Percentiles rank a stretch among this genome's conserved stretches.
These are phyloP conservation scores for Eutrema japonicum DNA, from an alignment of 345 rosid genomes.

Conservation along the genomic window DNA sequence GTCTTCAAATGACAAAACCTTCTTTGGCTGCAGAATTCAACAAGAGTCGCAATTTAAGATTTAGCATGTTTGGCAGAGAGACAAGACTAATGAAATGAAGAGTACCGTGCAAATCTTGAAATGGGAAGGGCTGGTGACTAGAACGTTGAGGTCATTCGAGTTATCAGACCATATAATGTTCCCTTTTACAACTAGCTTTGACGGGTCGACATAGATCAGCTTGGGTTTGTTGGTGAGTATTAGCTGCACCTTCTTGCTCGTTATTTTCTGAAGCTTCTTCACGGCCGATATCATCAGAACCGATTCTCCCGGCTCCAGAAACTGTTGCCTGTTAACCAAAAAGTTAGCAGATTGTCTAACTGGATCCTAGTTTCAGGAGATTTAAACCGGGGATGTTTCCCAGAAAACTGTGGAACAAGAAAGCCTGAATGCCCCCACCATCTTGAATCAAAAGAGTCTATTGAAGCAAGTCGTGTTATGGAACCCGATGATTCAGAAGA, in stretches of 20 bases:
- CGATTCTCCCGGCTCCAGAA: constrained; percentile 92
- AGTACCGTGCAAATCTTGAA: constrained; percentile 93
- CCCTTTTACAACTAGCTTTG: constrained; percentile 80
- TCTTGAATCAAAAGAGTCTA: constrained; percentile 98
- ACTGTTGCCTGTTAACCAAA: constrained; percentile 78
- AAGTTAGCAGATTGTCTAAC: not conserved
- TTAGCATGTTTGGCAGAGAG: not conserved
- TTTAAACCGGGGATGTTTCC: not conserved
- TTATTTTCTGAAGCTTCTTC: constrained; percentile 85
- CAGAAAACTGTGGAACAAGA: constrained; percentile 5
- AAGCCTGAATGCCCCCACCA: constrained; percentile 64
- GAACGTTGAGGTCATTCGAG: constrained; percentile 80
- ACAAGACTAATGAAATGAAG: not conserved
- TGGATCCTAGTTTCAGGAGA: not conserved
- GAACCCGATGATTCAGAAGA: constrained; percentile 69
- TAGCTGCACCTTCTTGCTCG: constrained; percentile 98
- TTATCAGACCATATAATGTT: constrained; percentile 92
- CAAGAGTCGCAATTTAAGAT: constrained; percentile 13
- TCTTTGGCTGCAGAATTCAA: constrained; percentile 74
- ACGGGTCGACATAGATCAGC: constrained; percentile 85
- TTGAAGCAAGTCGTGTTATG: constrained; percentile 90
- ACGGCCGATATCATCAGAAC: constrained; percentile 95
- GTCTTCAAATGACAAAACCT: constrained; percentile 90
- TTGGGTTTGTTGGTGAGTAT: constrained; percentile 97
- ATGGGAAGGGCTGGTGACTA: constrained; percentile 76